Evolutionary conservation across 2,329 filamentous ascomycete genomes (phyloP), one percentile per base, ranked within the genome.

Genomic region (Sporothrix pallida): DNA sequence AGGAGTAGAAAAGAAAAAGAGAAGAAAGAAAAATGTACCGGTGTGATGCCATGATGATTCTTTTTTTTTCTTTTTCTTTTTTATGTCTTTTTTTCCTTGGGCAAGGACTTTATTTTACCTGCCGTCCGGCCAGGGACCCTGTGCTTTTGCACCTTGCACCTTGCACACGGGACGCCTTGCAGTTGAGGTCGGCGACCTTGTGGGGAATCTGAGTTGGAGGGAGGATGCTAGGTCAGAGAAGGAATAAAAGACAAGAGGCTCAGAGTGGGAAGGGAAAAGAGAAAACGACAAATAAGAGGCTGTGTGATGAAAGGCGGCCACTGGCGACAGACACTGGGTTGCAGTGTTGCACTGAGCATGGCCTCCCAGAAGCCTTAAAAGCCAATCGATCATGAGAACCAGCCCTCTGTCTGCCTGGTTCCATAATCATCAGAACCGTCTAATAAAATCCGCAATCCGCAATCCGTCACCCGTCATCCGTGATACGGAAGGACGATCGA

Each of bases 171-270:
- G 23, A 56, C 50, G 48, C 31, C 50, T 70, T 56, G 67, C 67
- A 42, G 17, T 70, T 10, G n/a, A 70, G 68, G 68, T 70, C 68
- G 68, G 50, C 67, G 67, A 70, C 67, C 48, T 70, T 58, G 50
- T 46, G 52, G 52, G 48, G 52, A 70, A 37, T 37, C 31, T 37
- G 31, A 37, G 31, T 37, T 37, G 31, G 31, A 37, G 31, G 31
- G 31, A 37, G 31, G 31, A 37, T 6, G 23, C 23, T 2, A 37
- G 23, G 23, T 26, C 23, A 26, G 23, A 37, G 31, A 37, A 37
- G 31, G 31, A 37, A 37, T 2, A 48, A 69, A 26, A 52, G 46
- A 15, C 46, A 37, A 37, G 31, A 37, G 31, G 5, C 31, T 31
- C 2, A 26, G 3, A 26, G 3, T 1, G 23, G 23, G 1, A 26